Conservation (phyloP, 176 grass and related monocot species). For the Chloris gayana region DNA sequence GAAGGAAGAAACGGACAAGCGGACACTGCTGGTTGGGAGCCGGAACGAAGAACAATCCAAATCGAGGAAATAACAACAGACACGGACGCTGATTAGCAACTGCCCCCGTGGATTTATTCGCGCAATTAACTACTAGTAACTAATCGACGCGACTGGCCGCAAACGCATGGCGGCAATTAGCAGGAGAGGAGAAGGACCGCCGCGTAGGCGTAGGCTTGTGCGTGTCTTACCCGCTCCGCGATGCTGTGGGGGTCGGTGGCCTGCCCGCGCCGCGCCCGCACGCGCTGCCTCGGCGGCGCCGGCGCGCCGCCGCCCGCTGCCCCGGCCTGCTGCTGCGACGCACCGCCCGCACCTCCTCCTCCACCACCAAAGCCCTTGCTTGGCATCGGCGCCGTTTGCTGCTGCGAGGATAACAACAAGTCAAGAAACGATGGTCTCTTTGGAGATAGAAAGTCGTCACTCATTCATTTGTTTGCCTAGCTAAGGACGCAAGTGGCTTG, state of each 20-base stretch:
- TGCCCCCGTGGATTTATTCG: slow-evolving; percentile 40
- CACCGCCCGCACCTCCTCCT: slow-evolving; percentile 7
- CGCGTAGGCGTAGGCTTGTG: neutral
- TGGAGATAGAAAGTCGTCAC: neutral
- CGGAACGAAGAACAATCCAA: slow-evolving; percentile 39
- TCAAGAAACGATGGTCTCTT: neutral
- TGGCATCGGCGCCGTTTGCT: slow-evolving; percentile 47
- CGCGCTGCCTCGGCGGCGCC: slow-evolving; percentile 66
- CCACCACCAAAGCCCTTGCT: slow-evolving; percentile 56
- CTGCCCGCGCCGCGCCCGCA: slow-evolving; percentile 76
- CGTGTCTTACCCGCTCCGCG: slow-evolving; percentile 72
- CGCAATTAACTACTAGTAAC: neutral
- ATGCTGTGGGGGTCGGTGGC: slow-evolving; percentile 96
- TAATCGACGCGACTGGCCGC: slow-evolving; percentile 14
- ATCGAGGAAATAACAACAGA: slow-evolving; percentile 32
- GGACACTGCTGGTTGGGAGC: slow-evolving; percentile 24
- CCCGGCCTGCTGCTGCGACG: slow-evolving; percentile 27
- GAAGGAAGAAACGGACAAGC: slow-evolving; percentile 40
- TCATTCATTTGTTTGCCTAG: neutral
- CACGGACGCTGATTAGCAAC: slow-evolving; percentile 43
- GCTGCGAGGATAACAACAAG: slow-evolving; percentile 15
- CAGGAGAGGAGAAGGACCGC: neutral
- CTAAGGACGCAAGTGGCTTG: neutral
- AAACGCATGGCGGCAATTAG: slow-evolving; percentile 15
- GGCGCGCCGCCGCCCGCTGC: slow-evolving; percentile 6